Percentiles rank a stretch among this genome's conserved stretches.
Conservation (phyloP, 345 rosid species). For the Boechera divaricarpa region DNA sequence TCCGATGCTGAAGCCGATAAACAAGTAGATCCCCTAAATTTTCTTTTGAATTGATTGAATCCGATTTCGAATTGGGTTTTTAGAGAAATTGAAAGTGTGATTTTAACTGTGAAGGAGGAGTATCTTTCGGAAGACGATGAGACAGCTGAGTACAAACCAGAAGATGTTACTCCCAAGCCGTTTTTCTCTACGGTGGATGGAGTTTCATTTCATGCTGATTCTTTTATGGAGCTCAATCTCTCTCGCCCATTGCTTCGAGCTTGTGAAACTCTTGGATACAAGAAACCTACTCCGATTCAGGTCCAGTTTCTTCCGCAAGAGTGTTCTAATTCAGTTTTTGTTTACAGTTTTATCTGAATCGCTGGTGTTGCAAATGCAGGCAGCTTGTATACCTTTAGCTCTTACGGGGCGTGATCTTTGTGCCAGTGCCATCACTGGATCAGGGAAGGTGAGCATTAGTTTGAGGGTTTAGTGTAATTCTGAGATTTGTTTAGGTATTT, state of each 20-base stretch:
- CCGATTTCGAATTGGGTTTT: neutral
- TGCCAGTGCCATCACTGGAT: slow-evolving; percentile 97
- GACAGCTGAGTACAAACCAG: slow-evolving; percentile 47
- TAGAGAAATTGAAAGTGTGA: slow-evolving; percentile 7
- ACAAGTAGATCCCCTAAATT: slow-evolving; percentile 53
- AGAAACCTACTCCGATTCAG: slow-evolving; percentile 97
- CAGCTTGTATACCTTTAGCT: slow-evolving; percentile 91
- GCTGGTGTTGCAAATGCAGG: slow-evolving; percentile 51
- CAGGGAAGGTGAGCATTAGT: slow-evolving; percentile 75
- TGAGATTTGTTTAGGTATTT: slow-evolving; percentile 5
- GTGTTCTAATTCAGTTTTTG: neutral
- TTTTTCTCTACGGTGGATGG: slow-evolving; percentile 76
- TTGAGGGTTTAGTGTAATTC: neutral
- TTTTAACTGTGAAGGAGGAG: slow-evolving; percentile 59
- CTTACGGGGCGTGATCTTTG: slow-evolving; percentile 94
- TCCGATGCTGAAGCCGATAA: slow-evolving; percentile 65
- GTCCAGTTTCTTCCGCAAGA: slow-evolving; percentile 45
- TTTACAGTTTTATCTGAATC: slow-evolving; percentile 3
- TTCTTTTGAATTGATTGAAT: neutral
- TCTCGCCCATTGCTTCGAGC: slow-evolving; percentile 94
- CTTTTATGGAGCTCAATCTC: slow-evolving; percentile 88
- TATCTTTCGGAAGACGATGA: slow-evolving; percentile 71
- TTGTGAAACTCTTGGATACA: slow-evolving; percentile 87
- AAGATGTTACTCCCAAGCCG: slow-evolving; percentile 52
- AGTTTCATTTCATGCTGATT: slow-evolving; percentile 78